phyloP scores from a whole-genome alignment of 176 grass and related monocot species.

The Lolium multiflorum region DNA sequence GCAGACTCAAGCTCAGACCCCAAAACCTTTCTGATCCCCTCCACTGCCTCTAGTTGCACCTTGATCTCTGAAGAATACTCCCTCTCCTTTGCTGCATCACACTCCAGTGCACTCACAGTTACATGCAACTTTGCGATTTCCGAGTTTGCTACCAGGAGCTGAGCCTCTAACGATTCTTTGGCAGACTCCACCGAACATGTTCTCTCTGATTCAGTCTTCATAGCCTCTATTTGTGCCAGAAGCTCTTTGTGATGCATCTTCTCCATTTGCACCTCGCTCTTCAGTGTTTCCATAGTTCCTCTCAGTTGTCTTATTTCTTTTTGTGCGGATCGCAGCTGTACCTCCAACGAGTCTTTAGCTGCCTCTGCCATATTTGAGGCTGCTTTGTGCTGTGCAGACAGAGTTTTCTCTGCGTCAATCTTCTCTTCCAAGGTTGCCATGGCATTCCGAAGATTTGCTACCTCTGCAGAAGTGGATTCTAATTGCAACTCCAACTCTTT shows the following conservation, averaged over 20 bases:
- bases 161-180: constrained; percentile 53
- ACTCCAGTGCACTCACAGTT: constrained; percentile 43
- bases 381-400: constrained; percentile 59
- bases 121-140: constrained; percentile 40
- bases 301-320: constrained; percentile 55
- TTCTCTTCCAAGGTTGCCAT: constrained; percentile 68
- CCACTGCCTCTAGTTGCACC: constrained; percentile 63
- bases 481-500: constrained; percentile 70
- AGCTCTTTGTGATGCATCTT: constrained; percentile 57
- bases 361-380: constrained; percentile 55
- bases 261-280: constrained; percentile 58
- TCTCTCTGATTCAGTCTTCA: constrained; percentile 56
- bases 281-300: constrained; percentile 52
- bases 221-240: constrained; percentile 47
- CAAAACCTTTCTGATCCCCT: constrained; percentile 68
- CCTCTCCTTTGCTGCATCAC: constrained; percentile 50
- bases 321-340: constrained; percentile 56
- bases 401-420: constrained; percentile 55
- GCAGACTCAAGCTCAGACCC: constrained; percentile 64
- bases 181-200: constrained; percentile 32
- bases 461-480: constrained; percentile 55
- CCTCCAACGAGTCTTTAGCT: constrained; percentile 58
- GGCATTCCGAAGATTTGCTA: constrained; percentile 49
- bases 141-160: constrained; percentile 48
- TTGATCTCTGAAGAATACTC: constrained; percentile 58